phyloP scores from a whole-genome alignment of 2,329 filamentous ascomycete genomes.

The Penicillium sp. region DNA sequence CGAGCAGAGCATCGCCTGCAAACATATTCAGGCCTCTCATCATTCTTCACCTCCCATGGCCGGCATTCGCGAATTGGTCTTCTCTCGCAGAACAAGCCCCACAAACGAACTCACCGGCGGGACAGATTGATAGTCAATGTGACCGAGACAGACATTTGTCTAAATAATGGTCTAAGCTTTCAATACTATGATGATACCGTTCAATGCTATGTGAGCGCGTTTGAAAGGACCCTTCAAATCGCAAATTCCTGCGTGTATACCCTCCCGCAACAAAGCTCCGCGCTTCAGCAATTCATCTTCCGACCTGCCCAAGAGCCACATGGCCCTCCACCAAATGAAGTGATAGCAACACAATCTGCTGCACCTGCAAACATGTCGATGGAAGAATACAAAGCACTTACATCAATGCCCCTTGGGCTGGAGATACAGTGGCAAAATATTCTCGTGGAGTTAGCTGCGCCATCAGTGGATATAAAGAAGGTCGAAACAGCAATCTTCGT shows the following conservation, averaged over 20 bases:
- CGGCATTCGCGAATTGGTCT: slow-evolving; percentile 29
- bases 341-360: slow-evolving; percentile 51
- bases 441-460: slow-evolving; percentile 50
- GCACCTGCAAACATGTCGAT: slow-evolving; percentile 54
- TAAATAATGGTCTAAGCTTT: slow-evolving; percentile 48
- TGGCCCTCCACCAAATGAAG: slow-evolving; percentile 49
- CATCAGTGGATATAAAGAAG: slow-evolving; percentile 54
- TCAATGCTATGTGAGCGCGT: slow-evolving; percentile 20
- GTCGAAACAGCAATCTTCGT: slow-evolving; percentile 51
- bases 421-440: slow-evolving; percentile 60
- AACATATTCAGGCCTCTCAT: slow-evolving; percentile 18
- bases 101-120: slow-evolving; percentile 38
- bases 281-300: slow-evolving; percentile 45
- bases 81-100: slow-evolving; percentile 41
- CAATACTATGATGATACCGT: slow-evolving; percentile 27
- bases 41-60: background rate
- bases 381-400: slow-evolving; percentile 58
- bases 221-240: slow-evolving; percentile 19
- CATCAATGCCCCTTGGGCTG: slow-evolving; percentile 50
- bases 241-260: slow-evolving; percentile 41
- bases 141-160: slow-evolving; percentile 41
- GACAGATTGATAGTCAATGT: slow-evolving; percentile 18
- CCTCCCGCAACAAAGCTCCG: slow-evolving; percentile 23
- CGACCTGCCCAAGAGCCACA: slow-evolving; percentile 27
- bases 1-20: slow-evolving; percentile 11